Conservation (phyloP, 495 filamentous ascomycete species). For the Xylaria scruposa region DNA sequence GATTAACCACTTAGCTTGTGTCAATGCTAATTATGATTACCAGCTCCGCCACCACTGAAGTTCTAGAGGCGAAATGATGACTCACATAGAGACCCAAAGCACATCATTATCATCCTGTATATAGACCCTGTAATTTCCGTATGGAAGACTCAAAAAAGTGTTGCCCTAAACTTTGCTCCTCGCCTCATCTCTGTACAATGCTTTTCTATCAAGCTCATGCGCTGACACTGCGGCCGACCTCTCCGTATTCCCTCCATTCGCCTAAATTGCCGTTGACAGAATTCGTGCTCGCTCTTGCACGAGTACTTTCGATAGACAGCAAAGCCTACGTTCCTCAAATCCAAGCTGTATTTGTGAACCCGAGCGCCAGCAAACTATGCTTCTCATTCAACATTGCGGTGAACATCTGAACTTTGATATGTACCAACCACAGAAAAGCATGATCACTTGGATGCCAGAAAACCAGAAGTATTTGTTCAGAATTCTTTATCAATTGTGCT, state of each 20-base stretch:
- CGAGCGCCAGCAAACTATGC: background rate
- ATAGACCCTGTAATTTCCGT: conserved; percentile 35
- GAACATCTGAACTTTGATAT: background rate
- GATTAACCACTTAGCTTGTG: conserved; percentile 3
- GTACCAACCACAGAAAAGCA: background rate
- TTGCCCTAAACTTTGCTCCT: background rate
- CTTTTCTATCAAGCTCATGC: background rate
- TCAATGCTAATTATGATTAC: conserved; percentile 18
- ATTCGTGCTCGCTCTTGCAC: background rate
- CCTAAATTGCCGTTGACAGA: background rate
- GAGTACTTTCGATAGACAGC: background rate
- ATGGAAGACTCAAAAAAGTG: conserved; percentile 1
- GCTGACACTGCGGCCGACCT: background rate
- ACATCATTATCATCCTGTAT: conserved; percentile 30
- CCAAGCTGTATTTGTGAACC: background rate
- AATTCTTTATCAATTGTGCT: conserved; percentile 52
- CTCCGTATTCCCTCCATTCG: background rate
- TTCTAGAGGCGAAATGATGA: conserved; percentile 45
- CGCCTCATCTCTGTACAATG: background rate
- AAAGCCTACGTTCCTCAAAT: background rate
- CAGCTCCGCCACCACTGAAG: conserved; percentile 54
- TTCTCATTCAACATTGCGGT: background rate
- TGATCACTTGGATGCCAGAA: background rate
- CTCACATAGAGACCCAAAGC: conserved; percentile 15
- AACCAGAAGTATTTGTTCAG: background rate